Percentiles rank a stretch among this genome's conserved stretches.
phyloP scores from a whole-genome alignment of 1,284 basidiomycete species.

The Rhodotorula sp. region DNA sequence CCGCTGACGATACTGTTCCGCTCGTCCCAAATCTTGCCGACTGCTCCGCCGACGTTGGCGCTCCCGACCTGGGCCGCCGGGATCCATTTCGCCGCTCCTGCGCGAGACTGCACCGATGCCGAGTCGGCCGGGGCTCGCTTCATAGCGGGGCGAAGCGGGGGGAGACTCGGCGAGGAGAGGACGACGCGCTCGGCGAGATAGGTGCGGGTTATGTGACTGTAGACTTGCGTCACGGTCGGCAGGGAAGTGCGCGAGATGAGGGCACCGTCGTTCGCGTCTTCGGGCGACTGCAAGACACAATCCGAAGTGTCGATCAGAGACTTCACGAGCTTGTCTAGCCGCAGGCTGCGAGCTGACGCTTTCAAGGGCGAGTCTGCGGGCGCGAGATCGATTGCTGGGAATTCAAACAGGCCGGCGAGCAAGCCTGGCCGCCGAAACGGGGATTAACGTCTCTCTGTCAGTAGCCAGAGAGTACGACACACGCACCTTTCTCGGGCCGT shows the following conservation, averaged over 20 bases:
- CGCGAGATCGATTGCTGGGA: slow-evolving; percentile 59
- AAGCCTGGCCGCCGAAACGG: slow-evolving; percentile 60
- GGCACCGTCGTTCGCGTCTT: slow-evolving; percentile 46
- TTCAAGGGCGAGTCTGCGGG: slow-evolving; percentile 12
- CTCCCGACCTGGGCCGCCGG: slow-evolving; percentile 57
- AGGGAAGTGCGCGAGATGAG: slow-evolving; percentile 28
- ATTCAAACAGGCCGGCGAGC: slow-evolving; percentile 80
- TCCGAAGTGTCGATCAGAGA: slow-evolving; percentile 17
- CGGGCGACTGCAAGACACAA: not conserved
- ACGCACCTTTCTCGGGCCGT: slow-evolving; percentile 74
- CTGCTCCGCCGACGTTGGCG: slow-evolving; percentile 53
- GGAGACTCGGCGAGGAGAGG: slow-evolving; percentile 21
- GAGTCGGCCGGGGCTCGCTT: slow-evolving; percentile 3
- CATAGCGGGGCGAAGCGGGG: slow-evolving; percentile 1
- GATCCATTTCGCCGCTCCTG: slow-evolving; percentile 55
- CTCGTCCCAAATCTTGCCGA: slow-evolving; percentile 36
- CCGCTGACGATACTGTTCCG: not conserved
- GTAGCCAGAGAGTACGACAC: not conserved
- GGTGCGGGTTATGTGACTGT: slow-evolving; percentile 86
- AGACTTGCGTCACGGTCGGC: slow-evolving; percentile 66
- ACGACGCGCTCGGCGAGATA: slow-evolving; percentile 66
- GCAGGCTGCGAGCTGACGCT: slow-evolving; percentile 7
- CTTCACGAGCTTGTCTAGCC: slow-evolving; percentile 17
- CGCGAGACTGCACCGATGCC: slow-evolving; percentile 19
- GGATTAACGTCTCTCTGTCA: not conserved